phyloP scores from a whole-genome alignment of 2,329 filamentous ascomycete genomes.

The Fusarium coicis region DNA sequence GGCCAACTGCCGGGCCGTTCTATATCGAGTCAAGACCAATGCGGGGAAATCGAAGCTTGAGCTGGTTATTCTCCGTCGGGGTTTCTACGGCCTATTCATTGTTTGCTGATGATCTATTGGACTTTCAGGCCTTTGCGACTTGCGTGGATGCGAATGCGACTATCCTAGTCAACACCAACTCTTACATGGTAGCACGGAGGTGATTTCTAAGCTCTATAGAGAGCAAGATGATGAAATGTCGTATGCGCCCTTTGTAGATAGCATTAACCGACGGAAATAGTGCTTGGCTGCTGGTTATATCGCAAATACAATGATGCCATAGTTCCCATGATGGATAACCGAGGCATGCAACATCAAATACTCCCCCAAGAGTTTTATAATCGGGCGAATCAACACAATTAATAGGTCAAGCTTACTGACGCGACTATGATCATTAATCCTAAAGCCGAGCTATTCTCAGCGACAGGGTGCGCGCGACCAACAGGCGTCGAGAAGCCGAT shows the following conservation, averaged over 20 bases:
- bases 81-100: neutral
- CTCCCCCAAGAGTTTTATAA: neutral
- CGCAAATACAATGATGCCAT: neutral
- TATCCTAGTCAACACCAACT: neutral
- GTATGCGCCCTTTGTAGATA: neutral
- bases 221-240: neutral
- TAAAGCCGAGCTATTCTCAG: neutral
- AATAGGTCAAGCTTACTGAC: neutral
- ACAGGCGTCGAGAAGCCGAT: constrained; percentile 4
- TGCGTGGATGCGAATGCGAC: neutral
- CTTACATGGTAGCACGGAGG: neutral
- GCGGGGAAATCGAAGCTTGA: neutral
- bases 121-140: neutral
- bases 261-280: neutral
- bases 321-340: neutral
- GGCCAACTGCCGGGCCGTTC: neutral
- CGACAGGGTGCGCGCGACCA: neutral
- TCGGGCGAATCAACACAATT: neutral
- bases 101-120: too few relatives aligned
- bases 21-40: neutral
- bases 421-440: constrained; percentile 28
- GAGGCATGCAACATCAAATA: neutral
- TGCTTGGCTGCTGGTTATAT: neutral
- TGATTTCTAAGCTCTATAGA: neutral
- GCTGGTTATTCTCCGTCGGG: neutral